phyloP scores from a whole-genome alignment of 1,284 basidiomycete genomes.

The Schizophyllum amplum region DNA sequence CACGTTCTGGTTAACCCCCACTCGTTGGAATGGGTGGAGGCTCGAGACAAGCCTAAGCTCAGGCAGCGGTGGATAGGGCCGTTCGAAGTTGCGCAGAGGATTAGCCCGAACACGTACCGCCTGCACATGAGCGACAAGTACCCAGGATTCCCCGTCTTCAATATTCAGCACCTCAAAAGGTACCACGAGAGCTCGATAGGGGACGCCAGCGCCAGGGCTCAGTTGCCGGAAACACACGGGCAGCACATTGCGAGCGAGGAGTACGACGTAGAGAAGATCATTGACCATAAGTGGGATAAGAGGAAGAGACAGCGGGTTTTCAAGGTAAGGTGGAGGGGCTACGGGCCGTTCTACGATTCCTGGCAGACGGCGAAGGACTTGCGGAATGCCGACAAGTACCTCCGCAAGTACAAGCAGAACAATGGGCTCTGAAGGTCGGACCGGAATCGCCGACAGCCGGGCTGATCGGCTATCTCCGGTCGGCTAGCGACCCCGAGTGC shows the following conservation, averaged over 20 bases:
- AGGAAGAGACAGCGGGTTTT: not conserved
- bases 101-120: conserved; percentile 20
- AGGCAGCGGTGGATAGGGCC: conserved; percentile 23
- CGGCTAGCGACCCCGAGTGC: no score
- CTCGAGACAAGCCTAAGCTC: conserved; percentile 23
- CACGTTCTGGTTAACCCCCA: conserved; percentile 24
- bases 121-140: conserved; percentile 19
- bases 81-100: conserved; percentile 21
- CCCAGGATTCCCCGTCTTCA: conserved; percentile 21
- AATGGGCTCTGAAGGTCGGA: no score
- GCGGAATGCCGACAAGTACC: not conserved
- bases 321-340: conserved; percentile 17
- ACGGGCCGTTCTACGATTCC: conserved; percentile 13
- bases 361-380: not conserved
- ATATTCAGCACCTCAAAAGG: conserved; percentile 20
- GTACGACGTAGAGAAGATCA: conserved; percentile 1
- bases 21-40: conserved; percentile 17
- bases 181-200: conserved; percentile 8
- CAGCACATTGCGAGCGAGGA: not conserved
- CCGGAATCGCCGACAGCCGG: no score
- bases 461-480: no score
- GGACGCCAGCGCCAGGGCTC: not conserved
- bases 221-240: not conserved
- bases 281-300: not conserved
- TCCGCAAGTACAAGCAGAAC: not conserved